Percentiles rank a stretch among this genome's conserved stretches.
phyloP scores from a whole-genome alignment of 768 basidiomycete species.

The Neoboletus subvelutipes region DNA sequence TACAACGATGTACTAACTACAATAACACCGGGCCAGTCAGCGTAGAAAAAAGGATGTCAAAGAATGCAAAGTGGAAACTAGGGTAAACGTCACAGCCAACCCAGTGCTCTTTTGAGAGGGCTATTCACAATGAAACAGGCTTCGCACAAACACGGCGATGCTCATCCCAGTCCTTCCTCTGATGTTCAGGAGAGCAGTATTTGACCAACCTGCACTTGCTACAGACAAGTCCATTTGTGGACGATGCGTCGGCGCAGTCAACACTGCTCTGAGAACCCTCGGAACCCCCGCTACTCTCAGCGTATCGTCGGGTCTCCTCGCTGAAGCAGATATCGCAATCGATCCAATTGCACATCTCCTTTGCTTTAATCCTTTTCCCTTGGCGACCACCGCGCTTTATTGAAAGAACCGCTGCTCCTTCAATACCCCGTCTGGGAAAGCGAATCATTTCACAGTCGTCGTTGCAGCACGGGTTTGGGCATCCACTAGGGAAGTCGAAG shows the following conservation, averaged over 20 bases:
- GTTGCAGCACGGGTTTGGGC: constrained; percentile 75
- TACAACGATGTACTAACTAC: constrained; percentile 8
- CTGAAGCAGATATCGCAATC: constrained; percentile 65
- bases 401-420: constrained; percentile 60
- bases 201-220: constrained; percentile 78
- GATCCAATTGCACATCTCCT: constrained; percentile 83
- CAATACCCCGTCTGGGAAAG: constrained; percentile 65
- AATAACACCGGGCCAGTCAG: not conserved
- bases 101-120: not conserved
- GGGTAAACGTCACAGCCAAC: not conserved
- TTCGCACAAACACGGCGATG: constrained; percentile 67
- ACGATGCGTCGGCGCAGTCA: constrained; percentile 34
- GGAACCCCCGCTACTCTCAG: constrained; percentile 44
- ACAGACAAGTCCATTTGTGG: constrained; percentile 56
- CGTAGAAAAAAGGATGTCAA: not conserved
- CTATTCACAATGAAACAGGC: constrained; percentile 24
- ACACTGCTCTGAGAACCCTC: constrained; percentile 46
- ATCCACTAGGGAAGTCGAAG: constrained; percentile 76
- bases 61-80: not conserved
- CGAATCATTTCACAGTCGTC: constrained; percentile 84
- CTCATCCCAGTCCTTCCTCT: constrained; percentile 76
- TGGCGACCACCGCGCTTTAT: constrained; percentile 55
- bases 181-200: constrained; percentile 75
- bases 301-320: constrained; percentile 37
- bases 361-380: constrained; percentile 49